Evolutionary conservation across 495 filamentous ascomycete species (phyloP).

Genomic region (Penicillium steckii): DNA sequence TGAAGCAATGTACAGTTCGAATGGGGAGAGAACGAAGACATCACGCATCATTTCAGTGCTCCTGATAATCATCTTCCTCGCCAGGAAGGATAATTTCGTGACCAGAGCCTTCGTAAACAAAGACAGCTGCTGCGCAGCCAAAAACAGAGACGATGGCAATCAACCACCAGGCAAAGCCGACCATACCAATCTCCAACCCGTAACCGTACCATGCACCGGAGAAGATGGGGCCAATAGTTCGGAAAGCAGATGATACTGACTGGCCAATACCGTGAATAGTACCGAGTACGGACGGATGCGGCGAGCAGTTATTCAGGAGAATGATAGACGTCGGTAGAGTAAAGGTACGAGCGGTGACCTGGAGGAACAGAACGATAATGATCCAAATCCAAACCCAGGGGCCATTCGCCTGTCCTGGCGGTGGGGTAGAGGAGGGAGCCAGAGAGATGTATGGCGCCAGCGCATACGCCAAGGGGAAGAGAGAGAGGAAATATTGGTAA

Average conservation of each 20-base stretch:
- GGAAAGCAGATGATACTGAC: slow-evolving; percentile 65
- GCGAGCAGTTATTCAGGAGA: slow-evolving; percentile 79
- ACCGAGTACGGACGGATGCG: slow-evolving; percentile 76
- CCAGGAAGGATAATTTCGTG: slow-evolving; percentile 70
- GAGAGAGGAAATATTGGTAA: slow-evolving; percentile 65
- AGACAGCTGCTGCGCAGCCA: slow-evolving; percentile 59
- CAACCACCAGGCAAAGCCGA: slow-evolving; percentile 79
- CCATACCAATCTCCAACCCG: slow-evolving; percentile 65
- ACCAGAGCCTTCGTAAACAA: slow-evolving; percentile 71
- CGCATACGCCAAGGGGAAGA: slow-evolving; percentile 74
- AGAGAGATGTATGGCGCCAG: slow-evolving; percentile 71
- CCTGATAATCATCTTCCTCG: slow-evolving; percentile 55
- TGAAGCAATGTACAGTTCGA: slow-evolving; percentile 25
- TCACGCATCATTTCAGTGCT: slow-evolving; percentile 23
- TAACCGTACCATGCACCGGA: slow-evolving; percentile 70
- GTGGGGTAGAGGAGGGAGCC: slow-evolving; percentile 59
- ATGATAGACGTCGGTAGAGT: slow-evolving; percentile 75
- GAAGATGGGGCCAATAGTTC: slow-evolving; percentile 73
- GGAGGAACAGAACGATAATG: slow-evolving; percentile 63
- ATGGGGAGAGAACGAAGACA: slow-evolving; percentile 7
- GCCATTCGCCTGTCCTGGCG: slow-evolving; percentile 65
- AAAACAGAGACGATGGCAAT: slow-evolving; percentile 62
- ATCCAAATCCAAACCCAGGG: slow-evolving; percentile 66
- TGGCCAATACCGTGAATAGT: slow-evolving; percentile 82
- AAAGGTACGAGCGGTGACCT: slow-evolving; percentile 80